Evolutionary conservation across 169 alveolate genomes (phyloP), one percentile per base, ranked within the genome.

Genomic region (Plasmodium ovale): DNA sequence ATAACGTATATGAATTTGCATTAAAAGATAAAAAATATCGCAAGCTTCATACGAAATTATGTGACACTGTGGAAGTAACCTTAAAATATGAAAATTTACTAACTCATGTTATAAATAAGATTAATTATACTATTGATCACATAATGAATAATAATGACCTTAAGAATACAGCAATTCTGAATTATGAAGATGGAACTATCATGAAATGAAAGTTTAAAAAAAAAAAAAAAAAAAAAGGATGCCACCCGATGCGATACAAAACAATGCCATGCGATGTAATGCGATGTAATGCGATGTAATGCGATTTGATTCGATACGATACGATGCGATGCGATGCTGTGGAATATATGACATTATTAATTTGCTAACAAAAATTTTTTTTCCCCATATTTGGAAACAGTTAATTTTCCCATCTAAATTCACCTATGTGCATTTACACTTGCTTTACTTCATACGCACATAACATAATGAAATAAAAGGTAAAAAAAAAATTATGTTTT

Each of bases 161-260:
- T 3, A 53, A 47, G 6, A 39, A 58, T 65, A 21, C 23, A 31
- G 71, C 62, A 23, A 51, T 47, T 31, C 49, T 79, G 6, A 62
- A 49, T 64, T 79, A 79, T 53, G 53, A 27, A 64, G 84, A 79
- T 64, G 89, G 89, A 65, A 64, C 89, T 44, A 79, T 79, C 33
- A 79, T 64, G 51, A 79, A 79, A 68, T 79, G 56, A 79, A 47
- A 59, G 19, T 39, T 39, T 14, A 53, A 29, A 71, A 71, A 71
- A 44, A 44, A 72, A 54, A 27, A 67, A 35, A 42, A 37, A 14
- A 16, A 56, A 16, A 68, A n/a, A n/a, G n/a, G n/a, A n/a, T n/a
- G n/a, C n/a, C n/a, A n/a, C n/a, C n/a, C n/a, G n/a, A n/a, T n/a
- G n/a, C n/a, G n/a, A n/a, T n/a, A n/a, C n/a, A n/a, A n/a, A n/a